These are phyloP conservation scores for Chalciporus piperatus DNA, from an alignment of 768 basidiomycete genomes.

Conservation along the genomic window DNA sequence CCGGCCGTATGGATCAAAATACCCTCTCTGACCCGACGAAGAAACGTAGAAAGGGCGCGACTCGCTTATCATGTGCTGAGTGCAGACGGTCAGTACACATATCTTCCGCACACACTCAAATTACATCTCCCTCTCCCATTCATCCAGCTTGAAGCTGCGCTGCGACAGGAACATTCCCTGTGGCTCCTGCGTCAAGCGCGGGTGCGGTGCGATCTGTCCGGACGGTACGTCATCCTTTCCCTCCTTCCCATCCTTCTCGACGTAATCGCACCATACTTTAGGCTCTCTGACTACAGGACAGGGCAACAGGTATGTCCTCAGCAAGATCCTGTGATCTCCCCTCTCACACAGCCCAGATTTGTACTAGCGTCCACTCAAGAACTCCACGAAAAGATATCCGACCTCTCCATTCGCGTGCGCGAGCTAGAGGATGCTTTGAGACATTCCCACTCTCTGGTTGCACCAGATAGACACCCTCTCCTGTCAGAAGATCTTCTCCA, in stretches of 20 bases:
- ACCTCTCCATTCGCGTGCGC: slow-evolving; percentile 69
- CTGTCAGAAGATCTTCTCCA: slow-evolving; percentile 69
- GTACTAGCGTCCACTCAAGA: slow-evolving; percentile 79
- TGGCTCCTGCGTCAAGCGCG: slow-evolving; percentile 76
- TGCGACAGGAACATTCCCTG: slow-evolving; percentile 80
- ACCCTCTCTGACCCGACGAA: slow-evolving; percentile 39
- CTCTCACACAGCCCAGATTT: slow-evolving; percentile 44
- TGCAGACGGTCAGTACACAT: slow-evolving; percentile 57
- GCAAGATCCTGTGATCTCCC: neutral
- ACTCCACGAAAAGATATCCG: slow-evolving; percentile 77
- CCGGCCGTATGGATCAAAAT: slow-evolving; percentile 20
- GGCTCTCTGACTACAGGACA: slow-evolving; percentile 80
- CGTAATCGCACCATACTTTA: slow-evolving; percentile 30
- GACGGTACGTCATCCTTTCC: slow-evolving; percentile 50
- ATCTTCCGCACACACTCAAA: neutral
- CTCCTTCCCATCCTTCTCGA: slow-evolving; percentile 12
- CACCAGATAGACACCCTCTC: slow-evolving; percentile 62
- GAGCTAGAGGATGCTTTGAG: slow-evolving; percentile 74
- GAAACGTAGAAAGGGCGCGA: slow-evolving; percentile 69
- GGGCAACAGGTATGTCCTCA: slow-evolving; percentile 61
- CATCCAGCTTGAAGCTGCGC: slow-evolving; percentile 30
- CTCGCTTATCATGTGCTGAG: slow-evolving; percentile 76
- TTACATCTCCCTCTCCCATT: neutral
- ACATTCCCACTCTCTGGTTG: slow-evolving; percentile 53
- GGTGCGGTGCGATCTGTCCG: slow-evolving; percentile 79